A percentile compares a stretch with the other conserved stretches of the same genome.
Evolutionary conservation across 2,329 filamentous ascomycete genomes (phyloP).

Genomic region (Albifimbria verrucaria): DNA sequence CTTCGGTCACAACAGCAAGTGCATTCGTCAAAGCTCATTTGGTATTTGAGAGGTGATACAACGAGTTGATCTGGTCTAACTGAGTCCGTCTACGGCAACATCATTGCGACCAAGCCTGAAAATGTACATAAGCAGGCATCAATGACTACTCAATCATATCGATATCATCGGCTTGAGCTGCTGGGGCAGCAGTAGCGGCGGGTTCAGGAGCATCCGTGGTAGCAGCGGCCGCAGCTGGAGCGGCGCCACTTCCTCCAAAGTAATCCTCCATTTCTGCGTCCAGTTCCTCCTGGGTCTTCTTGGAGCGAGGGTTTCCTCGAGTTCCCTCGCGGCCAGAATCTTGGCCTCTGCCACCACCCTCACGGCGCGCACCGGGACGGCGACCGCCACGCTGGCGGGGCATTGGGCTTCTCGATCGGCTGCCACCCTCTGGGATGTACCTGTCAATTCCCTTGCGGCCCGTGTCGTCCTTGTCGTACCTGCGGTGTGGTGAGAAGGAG

Average conservation of each 20-base stretch:
- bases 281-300: constrained; percentile 87
- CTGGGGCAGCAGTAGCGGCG: constrained; percentile 6
- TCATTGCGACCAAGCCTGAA: background rate
- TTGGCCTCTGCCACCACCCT: constrained; percentile 25
- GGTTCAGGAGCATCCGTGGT: constrained; percentile 29
- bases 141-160: constrained; percentile 66
- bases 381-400: constrained; percentile 46
- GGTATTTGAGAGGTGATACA: no score
- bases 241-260: constrained; percentile 54
- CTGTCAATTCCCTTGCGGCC: constrained; percentile 70
- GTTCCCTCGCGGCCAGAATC: constrained; percentile 33
- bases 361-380: constrained; percentile 46
- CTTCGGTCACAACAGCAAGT: no score
- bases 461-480: constrained; percentile 52
- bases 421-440: constrained; percentile 64
- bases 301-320: constrained; percentile 53
- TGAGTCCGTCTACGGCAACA: no score
- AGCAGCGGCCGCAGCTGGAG: constrained; percentile 22
- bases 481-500: constrained; percentile 51
- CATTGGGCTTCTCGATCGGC: constrained; percentile 58
- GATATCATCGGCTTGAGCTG: constrained; percentile 50
- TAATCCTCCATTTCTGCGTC: constrained; percentile 98
- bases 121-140: background rate
- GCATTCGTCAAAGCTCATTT: no score
- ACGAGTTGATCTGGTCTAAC: no score